A percentile compares a stretch with the other conserved stretches of the same genome.
Conservation (phyloP, 768 basidiomycete species). For the Russula vinacea region DNA sequence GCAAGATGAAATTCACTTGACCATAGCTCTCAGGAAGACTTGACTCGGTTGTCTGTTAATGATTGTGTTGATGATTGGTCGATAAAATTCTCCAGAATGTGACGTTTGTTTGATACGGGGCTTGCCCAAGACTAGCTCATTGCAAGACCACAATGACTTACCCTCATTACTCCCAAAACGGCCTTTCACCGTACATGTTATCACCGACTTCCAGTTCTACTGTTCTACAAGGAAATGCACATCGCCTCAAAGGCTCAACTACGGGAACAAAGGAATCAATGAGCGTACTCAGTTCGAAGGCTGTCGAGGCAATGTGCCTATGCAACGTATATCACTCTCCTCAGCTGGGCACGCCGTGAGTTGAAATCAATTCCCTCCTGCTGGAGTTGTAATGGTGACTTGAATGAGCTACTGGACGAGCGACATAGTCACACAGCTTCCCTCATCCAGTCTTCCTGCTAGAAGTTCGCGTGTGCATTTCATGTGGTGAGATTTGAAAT, state of each 20-base stretch:
- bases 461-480: neutral
- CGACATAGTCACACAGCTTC: too few relatives aligned
- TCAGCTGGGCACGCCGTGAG: neutral
- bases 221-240: neutral
- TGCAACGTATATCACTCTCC: neutral
- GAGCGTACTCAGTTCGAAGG: neutral
- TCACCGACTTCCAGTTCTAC: neutral
- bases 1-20: too few relatives aligned
- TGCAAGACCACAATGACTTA: neutral
- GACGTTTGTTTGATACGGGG: neutral
- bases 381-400: neutral
- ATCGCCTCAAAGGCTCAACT: too few relatives aligned
- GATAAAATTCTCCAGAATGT: neutral
- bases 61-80: neutral
- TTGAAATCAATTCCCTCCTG: neutral
- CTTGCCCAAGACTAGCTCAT: neutral
- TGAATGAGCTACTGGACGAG: neutral
- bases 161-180: neutral
- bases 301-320: too few relatives aligned
- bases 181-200: neutral
- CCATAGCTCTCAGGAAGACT: slow-evolving; percentile 9
- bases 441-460: neutral
- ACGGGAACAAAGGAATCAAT: neutral
- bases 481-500: neutral
- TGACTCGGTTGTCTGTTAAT: neutral